Evolutionary conservation across 2,329 filamentous ascomycete genomes (phyloP).

Genomic region (Penicillium crustosum): DNA sequence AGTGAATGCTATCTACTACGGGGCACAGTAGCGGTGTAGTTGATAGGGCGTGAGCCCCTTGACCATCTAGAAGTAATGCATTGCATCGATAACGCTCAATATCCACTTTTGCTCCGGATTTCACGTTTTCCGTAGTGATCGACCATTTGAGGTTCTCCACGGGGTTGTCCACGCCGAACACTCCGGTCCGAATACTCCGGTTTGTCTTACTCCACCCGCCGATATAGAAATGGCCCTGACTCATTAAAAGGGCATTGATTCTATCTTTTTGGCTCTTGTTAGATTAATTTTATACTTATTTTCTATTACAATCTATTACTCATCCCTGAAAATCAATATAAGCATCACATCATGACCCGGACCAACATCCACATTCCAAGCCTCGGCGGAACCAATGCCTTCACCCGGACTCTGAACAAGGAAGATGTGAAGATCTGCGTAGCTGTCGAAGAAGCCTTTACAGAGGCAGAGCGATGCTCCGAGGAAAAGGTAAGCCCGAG

Average conservation of each 20-base stretch:
- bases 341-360: neutral
- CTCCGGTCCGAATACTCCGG: slow-evolving; percentile 11
- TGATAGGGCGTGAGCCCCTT: neutral
- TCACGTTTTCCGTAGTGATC: neutral
- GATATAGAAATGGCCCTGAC: slow-evolving; percentile 2
- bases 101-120: neutral
- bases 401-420: slow-evolving; percentile 11
- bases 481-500: slow-evolving; percentile 17
- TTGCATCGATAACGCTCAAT: neutral
- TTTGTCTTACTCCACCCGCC: neutral
- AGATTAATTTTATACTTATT: neutral
- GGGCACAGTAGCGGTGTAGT: neutral
- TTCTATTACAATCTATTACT: neutral
- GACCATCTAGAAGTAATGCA: neutral
- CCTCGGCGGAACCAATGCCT: slow-evolving; percentile 7
- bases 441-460: slow-evolving; percentile 16
- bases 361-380: slow-evolving; percentile 8
- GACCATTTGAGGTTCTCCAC: neutral
- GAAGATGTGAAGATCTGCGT: slow-evolving; percentile 18
- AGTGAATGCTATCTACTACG: no score
- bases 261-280: neutral
- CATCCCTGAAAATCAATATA: neutral
- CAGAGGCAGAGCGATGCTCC: slow-evolving; percentile 16
- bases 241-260: neutral
- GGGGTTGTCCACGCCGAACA: slow-evolving; percentile 1